Evolutionary conservation across 148 eudicot genomes (phyloP).

Genomic region (Nepenthes mirabilis): DNA sequence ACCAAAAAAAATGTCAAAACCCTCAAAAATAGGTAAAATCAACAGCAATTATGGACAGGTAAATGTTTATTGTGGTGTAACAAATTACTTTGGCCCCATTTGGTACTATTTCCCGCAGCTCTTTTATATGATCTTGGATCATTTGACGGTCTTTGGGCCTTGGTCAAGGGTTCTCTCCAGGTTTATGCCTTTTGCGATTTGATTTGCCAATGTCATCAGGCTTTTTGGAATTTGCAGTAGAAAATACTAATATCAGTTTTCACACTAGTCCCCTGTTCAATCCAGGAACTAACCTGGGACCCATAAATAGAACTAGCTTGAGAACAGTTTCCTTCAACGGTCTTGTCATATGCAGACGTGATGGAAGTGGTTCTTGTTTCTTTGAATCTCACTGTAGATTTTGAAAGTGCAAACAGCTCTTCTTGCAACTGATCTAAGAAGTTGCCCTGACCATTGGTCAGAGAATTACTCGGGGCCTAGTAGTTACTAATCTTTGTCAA

Average conservation of each 20-base stretch:
- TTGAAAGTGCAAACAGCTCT: conserved; percentile 34
- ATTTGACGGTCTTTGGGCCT: conserved; percentile 99
- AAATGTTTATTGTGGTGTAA: neutral
- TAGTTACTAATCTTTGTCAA: conserved; percentile 38
- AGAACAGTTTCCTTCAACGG: conserved; percentile 30
- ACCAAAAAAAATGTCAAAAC: conserved; percentile 3
- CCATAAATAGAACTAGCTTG: conserved; percentile 51
- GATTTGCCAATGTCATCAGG: conserved; percentile 44
- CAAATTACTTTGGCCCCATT: conserved; percentile 72
- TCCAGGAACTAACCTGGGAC: conserved; percentile 73
- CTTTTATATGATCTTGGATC: conserved; percentile 98
- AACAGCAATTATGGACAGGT: neutral
- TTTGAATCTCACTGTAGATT: conserved; percentile 27
- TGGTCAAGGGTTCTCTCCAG: conserved; percentile 87
- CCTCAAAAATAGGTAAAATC: neutral
- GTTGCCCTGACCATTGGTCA: conserved; percentile 20
- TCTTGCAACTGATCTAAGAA: conserved; percentile 28
- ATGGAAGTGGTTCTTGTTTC: conserved; percentile 27
- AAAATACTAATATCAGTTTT: conserved; percentile 29
- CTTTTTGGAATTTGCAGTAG: conserved; percentile 62
- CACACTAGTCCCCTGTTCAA: conserved; percentile 42
- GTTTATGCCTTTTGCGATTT: conserved; percentile 78
- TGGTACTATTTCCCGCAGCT: conserved; percentile 87
- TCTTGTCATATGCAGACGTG: conserved; percentile 32
- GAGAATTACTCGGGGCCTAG: conserved; percentile 31